Evolutionary conservation across 2,329 filamentous ascomycete genomes (phyloP), one percentile per base, ranked within the genome.

Genomic region (Beauveria varroae): DNA sequence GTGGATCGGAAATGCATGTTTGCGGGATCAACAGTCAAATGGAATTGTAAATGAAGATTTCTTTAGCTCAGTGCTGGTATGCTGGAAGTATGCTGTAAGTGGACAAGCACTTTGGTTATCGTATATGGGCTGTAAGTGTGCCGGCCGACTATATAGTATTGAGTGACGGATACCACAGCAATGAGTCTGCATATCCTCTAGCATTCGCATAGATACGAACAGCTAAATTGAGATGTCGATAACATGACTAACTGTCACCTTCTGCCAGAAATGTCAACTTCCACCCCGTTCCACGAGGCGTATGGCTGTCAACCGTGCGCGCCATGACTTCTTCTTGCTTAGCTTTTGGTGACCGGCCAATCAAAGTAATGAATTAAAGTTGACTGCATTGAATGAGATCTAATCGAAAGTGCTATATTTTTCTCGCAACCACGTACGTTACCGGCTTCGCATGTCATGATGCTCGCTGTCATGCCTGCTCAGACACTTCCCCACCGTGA

Each of bases 1-100:
- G 37, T 44, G 18, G 47, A 44, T 30, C n/a, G 47, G 49, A 53
- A 60, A 52, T 52, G 40, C 57, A 60, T 60, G 16, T 20, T 53
- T 16, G 14, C 4, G 9, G 14, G 37, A 43, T 41, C 8, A 7
- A 43, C 5, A 14, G 51, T 26, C 6, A 10, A 14, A 3, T 37
- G 18, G 1, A 5, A n/a, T 49, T 16, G 30, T 14, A 8, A 30
- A 10, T 20, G 24, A 14, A 30, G 18, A 44, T 16, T 20, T 26
- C 10, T 37, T 47, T 30, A 16, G 37, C 10, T 46, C 12, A 10
- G 26, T 50, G 26, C 52, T 44, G 28, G 16, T 44, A 24, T 34
- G 24, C 9, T 56, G 37, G 18, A 43, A 28, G 30, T 26, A 37
- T 28, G 30, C 30, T 34, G 26, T 18, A 30, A 18, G 20, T 22